Evolutionary conservation across 2,329 filamentous ascomycete genomes (phyloP), one percentile per base, ranked within the genome.

Genomic region (Aspergillus sp.): DNA sequence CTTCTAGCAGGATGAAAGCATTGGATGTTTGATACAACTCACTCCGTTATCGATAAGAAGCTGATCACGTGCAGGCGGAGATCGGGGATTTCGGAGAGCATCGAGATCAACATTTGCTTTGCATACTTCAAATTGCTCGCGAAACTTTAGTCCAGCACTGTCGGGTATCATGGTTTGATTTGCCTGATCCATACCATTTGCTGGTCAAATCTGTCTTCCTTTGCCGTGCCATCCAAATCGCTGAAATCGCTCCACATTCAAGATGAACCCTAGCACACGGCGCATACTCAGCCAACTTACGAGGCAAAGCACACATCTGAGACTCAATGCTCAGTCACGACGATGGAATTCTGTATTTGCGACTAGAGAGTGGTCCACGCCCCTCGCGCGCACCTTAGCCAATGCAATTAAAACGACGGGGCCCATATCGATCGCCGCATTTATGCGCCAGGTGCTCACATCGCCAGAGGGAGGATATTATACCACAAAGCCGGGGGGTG

Each of bases 391-490:
- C 73, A 89, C 89, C 65, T 83, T 98, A 50, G 89, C 88, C 56
- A 87, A 93, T 72, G 93, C 92, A 46, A 96, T 98, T 63, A 88
- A 90, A 86, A 86, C 89, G 41, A 98, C 95, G 11, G 95, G 95
- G 0, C 93, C 95, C 4, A 87, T 98, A 27, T 91, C 95, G 1
- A 84, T 99, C 60, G 93, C 95, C 5, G 89, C 91, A 52, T 99
- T 93, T 75, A 99, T 99, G 95, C 93, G 95, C 72, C 96, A 98
- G 88, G 97, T 93, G 73, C 85, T 99, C 62, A 99, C 95, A 1
- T 90, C 90, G 11, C 90, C 95, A 60, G 78, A 91, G 40, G 92
- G 91, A 58, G 95, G 95, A 54, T 99, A 99, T 79, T 99, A 99
- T 77, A 98, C 92, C 0, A 85, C 88, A 5, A 85, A 86, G 22